Evolutionary conservation across 108 stramenopile genomes (phyloP).

Genomic region (Hondaea fermentalgiana): DNA sequence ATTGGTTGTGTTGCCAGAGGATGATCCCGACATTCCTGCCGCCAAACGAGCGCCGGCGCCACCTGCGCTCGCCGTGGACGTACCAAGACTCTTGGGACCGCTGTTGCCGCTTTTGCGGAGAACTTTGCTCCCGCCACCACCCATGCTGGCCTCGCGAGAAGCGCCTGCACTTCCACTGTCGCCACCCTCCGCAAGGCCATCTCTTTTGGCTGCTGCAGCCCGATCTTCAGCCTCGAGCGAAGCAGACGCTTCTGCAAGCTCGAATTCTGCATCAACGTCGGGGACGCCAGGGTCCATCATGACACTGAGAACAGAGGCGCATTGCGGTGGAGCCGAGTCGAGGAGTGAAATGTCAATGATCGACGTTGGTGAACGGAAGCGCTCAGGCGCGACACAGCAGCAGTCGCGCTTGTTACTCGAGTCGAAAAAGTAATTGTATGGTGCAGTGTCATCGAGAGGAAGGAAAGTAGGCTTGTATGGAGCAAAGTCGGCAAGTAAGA

Average conservation of each 20-base stretch:
- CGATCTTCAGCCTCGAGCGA: background rate
- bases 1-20: too few relatives aligned
- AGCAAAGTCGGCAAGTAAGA: conserved; percentile 78
- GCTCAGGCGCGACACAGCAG: conserved; percentile 92
- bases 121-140: too few relatives aligned
- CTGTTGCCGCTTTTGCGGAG: too few relatives aligned
- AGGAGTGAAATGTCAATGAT: background rate
- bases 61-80: too few relatives aligned
- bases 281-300: background rate
- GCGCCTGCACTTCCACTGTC: background rate
- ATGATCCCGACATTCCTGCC: too few relatives aligned
- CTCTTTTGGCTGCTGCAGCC: background rate
- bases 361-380: conserved; percentile 3
- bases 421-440: conserved; percentile 80
- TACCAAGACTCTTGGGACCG: too few relatives aligned
- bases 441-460: conserved; percentile 83
- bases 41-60: too few relatives aligned
- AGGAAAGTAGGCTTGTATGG: conserved; percentile 75
- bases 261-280: background rate
- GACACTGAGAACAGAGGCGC: background rate
- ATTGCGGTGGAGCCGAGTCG: background rate
- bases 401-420: conserved; percentile 31
- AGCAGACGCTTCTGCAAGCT: background rate
- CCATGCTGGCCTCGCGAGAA: too few relatives aligned
- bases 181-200: background rate